These are phyloP conservation scores for Alternaria sp. DNA, from an alignment of 2,329 filamentous ascomycete species.

Conservation along the genomic window DNA sequence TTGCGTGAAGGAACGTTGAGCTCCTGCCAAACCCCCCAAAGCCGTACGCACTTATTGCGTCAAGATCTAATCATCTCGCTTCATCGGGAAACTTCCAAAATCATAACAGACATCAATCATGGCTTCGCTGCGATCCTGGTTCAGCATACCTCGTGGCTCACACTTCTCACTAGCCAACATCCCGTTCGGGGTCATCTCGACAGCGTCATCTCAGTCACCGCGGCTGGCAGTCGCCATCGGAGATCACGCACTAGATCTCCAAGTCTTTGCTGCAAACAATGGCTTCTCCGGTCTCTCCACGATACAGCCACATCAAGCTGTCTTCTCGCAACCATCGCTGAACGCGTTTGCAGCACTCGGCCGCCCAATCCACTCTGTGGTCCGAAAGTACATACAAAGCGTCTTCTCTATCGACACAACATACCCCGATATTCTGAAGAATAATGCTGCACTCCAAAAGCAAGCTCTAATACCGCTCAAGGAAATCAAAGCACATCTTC, in stretches of 20 bases:
- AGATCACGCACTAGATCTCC: constrained; percentile 72
- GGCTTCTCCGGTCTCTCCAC: constrained; percentile 66
- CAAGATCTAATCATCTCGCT: neutral
- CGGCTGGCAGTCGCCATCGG: constrained; percentile 76
- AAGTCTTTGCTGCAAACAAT: constrained; percentile 63
- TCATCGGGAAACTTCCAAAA: neutral
- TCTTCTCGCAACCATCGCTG: constrained; percentile 70
- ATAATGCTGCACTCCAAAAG: constrained; percentile 65
- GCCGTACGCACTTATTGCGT: neutral
- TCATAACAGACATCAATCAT: constrained; percentile 22
- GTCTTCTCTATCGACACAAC: constrained; percentile 67
- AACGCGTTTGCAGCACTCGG: constrained; percentile 79
- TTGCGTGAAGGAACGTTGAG: neutral
- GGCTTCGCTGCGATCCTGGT: constrained; percentile 59
- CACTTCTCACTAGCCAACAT: constrained; percentile 82
- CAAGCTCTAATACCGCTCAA: constrained; percentile 65
- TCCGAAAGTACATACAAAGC: constrained; percentile 72
- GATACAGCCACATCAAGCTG: constrained; percentile 63
- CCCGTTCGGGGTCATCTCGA: constrained; percentile 82
- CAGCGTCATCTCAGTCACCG: constrained; percentile 60
- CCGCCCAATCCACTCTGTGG: constrained; percentile 69
- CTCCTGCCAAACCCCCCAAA: neutral
- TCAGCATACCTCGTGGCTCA: constrained; percentile 64
- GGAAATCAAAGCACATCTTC: constrained; percentile 70
- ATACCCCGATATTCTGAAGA: constrained; percentile 66